phyloP scores from a whole-genome alignment of 345 rosid genomes.

The Ceriops decandra region DNA sequence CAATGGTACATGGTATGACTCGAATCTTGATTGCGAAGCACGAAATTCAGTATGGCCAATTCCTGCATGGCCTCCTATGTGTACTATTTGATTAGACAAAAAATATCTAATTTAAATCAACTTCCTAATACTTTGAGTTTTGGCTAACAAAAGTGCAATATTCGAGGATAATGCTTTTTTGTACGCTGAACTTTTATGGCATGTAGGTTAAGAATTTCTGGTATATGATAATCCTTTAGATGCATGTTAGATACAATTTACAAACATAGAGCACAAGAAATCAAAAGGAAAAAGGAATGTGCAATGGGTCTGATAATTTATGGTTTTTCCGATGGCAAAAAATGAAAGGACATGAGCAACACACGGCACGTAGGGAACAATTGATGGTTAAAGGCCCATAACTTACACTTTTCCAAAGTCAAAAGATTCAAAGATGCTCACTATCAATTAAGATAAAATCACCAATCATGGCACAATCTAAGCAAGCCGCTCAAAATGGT shows the following conservation, averaged over 20 bases:
- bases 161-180: constrained; percentile 7
- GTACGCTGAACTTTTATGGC: constrained; percentile 1
- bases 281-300: neutral
- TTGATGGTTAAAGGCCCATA: neutral
- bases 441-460: constrained; percentile 15
- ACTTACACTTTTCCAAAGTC: constrained; percentile 15
- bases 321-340: neutral
- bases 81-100: constrained; percentile 24
- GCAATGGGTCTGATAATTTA: neutral
- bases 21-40: constrained; percentile 10
- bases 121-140: neutral
- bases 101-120: neutral
- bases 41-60: neutral
- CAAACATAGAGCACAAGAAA: neutral
- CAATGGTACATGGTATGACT: neutral
- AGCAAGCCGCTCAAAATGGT: constrained; percentile 13
- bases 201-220: neutral
- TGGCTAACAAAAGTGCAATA: constrained; percentile 5
- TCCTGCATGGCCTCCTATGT: constrained; percentile 1
- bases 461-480: constrained; percentile 21
- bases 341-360: too few relatives aligned
- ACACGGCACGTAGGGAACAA: too few relatives aligned
- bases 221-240: neutral
- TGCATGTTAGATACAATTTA: too few relatives aligned
- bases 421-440: constrained; percentile 14